Evolutionary conservation across 148 eudicot genomes (phyloP).

Genomic region (Hydrangea macrophylla): DNA sequence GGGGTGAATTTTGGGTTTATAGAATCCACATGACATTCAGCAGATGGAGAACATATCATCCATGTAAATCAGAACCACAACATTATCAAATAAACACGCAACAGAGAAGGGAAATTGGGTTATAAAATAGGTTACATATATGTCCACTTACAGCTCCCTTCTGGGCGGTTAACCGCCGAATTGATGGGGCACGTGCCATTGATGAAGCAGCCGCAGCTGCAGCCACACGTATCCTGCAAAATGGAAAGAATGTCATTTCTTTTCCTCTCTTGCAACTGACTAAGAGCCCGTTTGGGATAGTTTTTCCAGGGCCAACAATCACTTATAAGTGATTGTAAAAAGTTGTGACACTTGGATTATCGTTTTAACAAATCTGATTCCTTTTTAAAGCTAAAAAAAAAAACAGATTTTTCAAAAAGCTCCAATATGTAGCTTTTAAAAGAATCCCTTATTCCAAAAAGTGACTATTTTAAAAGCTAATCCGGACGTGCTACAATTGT

Average conservation of each 20-base stretch:
- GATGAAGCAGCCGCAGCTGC: slow-evolving; percentile 98
- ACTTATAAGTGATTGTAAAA: too few species aligned
- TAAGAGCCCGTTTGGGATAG: too few species aligned
- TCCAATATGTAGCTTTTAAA: too few species aligned
- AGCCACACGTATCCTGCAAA: slow-evolving; percentile 92
- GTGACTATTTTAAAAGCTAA: too few species aligned
- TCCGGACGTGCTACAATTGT: too few species aligned
- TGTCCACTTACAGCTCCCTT: slow-evolving; percentile 62
- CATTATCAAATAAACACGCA: neutral
- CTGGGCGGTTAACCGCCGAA: slow-evolving; percentile 57
- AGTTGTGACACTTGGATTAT: too few species aligned
- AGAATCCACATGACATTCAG: neutral
- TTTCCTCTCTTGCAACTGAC: neutral
- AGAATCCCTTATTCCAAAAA: too few species aligned
- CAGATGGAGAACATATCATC: neutral
- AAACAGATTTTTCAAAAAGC: too few species aligned
- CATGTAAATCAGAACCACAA: neutral
- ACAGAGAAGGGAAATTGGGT: neutral
- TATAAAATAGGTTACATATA: neutral
- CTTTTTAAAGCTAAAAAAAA: too few species aligned
- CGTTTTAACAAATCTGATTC: too few species aligned
- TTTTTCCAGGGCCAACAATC: too few species aligned
- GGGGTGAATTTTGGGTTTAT: neutral
- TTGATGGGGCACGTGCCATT: slow-evolving; percentile 80
- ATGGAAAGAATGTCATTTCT: slow-evolving; percentile 9